Evolutionary conservation across 2,329 filamentous ascomycete genomes (phyloP).

Genomic region (Calonectria pseudoturangicola): DNA sequence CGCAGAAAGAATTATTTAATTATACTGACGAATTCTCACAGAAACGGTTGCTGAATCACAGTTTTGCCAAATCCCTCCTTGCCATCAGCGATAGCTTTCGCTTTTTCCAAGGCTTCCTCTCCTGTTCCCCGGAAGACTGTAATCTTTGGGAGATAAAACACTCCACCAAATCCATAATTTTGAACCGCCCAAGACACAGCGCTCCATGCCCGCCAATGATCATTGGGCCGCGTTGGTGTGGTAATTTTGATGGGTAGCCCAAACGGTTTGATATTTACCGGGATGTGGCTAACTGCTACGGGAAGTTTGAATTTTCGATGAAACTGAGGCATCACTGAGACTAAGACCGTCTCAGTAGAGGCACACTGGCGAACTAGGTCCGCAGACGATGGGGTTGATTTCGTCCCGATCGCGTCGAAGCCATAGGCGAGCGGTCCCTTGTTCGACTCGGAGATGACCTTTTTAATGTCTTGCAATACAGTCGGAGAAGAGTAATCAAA

Average conservation of each 20-base stretch:
- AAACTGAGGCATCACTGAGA: neutral
- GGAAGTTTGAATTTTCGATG: constrained; percentile 23
- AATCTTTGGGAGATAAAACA: neutral
- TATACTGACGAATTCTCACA: too few relatives aligned
- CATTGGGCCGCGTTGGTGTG: constrained; percentile 4
- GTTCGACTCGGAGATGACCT: neutral
- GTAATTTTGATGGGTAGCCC: constrained; percentile 8
- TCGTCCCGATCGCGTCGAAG: constrained; percentile 26
- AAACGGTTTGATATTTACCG: neutral
- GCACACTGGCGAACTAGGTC: constrained; percentile 3
- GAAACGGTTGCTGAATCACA: neutral
- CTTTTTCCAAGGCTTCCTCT: neutral
- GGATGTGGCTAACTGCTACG: neutral
- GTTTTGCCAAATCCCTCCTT: constrained; percentile 4
- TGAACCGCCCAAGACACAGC: constrained; percentile 23
- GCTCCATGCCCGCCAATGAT: constrained; percentile 22
- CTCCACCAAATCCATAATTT: constrained; percentile 7
- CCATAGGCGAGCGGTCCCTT: neutral
- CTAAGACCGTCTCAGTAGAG: neutral
- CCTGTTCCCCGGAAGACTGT: neutral
- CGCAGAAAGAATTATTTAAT: too few relatives aligned
- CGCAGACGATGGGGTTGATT: neutral
- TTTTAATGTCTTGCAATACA: constrained; percentile 10
- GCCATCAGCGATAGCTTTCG: neutral
- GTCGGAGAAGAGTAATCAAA: constrained; percentile 23